phyloP scores from a whole-genome alignment of 441 rosid species.

The Populus tomentosa region DNA sequence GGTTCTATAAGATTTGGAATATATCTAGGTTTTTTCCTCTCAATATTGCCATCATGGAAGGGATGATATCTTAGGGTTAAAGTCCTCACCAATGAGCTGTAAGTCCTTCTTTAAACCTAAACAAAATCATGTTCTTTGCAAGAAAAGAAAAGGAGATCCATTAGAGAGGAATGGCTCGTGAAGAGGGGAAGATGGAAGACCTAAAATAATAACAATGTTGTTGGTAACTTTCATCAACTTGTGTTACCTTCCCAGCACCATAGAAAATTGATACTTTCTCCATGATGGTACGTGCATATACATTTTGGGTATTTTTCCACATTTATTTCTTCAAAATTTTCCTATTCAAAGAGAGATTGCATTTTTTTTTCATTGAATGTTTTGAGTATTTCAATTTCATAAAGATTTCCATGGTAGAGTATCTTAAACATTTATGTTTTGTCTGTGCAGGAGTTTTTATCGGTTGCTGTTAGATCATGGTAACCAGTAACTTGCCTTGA shows the following conservation, averaged over 20 bases:
- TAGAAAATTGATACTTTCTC: neutral
- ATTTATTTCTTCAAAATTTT: neutral
- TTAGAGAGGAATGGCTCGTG: neutral
- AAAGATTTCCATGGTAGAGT: neutral
- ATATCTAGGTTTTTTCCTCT: neutral
- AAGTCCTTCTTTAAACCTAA: too few relatives aligned
- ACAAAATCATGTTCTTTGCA: too few relatives aligned
- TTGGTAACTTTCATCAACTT: neutral
- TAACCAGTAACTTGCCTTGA: neutral
- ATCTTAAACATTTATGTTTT: neutral
- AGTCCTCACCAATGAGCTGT: neutral
- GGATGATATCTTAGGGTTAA: neutral
- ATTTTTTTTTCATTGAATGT: neutral
- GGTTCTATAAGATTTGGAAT: neutral
- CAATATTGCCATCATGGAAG: neutral
- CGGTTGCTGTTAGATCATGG: neutral
- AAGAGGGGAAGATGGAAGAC: neutral
- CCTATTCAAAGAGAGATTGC: neutral
- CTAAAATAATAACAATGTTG: neutral
- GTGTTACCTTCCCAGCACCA: neutral
- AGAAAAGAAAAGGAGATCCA: too few relatives aligned
- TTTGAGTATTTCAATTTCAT: neutral
- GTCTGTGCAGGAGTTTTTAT: neutral
- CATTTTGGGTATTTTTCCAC: neutral
- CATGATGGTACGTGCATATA: neutral